Percentiles rank a stretch among this genome's conserved stretches.
phyloP scores from a whole-genome alignment of 1,284 basidiomycete genomes.

The Papiliotrema nemorosa region DNA sequence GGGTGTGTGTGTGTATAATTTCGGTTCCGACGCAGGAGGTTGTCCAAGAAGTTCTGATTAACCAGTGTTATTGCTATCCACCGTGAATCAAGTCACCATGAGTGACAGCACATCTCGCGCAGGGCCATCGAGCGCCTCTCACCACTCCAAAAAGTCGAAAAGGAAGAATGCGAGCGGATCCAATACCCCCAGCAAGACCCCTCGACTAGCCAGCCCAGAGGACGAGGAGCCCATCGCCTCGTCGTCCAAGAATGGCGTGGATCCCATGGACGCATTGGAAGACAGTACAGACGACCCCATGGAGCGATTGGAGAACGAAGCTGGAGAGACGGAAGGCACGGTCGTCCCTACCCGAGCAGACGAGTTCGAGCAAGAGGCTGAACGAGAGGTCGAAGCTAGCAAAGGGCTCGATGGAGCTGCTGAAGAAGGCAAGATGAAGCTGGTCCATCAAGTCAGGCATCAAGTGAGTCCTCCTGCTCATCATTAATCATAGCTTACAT shows the following conservation, averaged over 20 bases:
- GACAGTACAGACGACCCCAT: slow-evolving; percentile 18
- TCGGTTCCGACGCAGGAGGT: not conserved
- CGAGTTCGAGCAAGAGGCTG: slow-evolving; percentile 84
- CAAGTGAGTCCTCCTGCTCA: slow-evolving; percentile 25
- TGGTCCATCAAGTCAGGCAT: slow-evolving; percentile 48
- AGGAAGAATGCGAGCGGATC: slow-evolving; percentile 13
- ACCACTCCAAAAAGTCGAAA: slow-evolving; percentile 11
- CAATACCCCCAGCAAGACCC: slow-evolving; percentile 19
- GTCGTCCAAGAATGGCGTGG: slow-evolving; percentile 8
- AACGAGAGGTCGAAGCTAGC: slow-evolving; percentile 78
- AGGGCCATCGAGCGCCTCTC: slow-evolving; percentile 5
- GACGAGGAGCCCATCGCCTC: slow-evolving; percentile 1
- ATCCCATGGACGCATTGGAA: slow-evolving; percentile 16
- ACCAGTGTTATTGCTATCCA: not conserved
- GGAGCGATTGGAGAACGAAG: slow-evolving; percentile 18
- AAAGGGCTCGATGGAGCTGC: slow-evolving; percentile 69
- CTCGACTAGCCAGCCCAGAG: slow-evolving; percentile 14
- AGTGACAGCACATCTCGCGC: not conserved
- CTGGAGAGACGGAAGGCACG: slow-evolving; percentile 11
- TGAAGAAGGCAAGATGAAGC: slow-evolving; percentile 53
- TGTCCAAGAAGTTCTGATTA: slow-evolving; percentile 1
- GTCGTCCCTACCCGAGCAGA: slow-evolving; percentile 68
- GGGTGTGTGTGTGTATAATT: not conserved
- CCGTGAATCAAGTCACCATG: not conserved
- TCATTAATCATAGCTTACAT: too few species aligned